Evolutionary conservation across 129 eudicot species (phyloP).

Genomic region (Flaveria trinervia): DNA sequence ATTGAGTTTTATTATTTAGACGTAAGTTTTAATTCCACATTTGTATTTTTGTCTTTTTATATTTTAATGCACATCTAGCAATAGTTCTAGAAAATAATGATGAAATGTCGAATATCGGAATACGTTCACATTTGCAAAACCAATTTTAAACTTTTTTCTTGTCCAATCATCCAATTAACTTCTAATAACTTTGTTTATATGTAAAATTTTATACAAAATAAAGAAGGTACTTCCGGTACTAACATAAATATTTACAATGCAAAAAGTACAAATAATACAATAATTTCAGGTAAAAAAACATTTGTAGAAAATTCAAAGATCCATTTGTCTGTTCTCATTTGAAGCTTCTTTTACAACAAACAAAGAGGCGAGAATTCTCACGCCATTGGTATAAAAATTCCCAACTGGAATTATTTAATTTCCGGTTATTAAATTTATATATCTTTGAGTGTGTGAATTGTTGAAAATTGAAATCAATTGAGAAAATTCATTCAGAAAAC

Average conservation of each 20-base stretch:
- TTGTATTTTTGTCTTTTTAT: too few relatives aligned
- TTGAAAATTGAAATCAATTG: neutral
- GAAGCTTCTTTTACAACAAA: constrained; percentile 26
- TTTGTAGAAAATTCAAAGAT: constrained; percentile 33
- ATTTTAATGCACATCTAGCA: too few relatives aligned
- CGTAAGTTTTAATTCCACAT: too few relatives aligned
- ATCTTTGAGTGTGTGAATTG: constrained; percentile 21
- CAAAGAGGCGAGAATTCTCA: constrained; percentile 27
- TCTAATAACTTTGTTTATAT: neutral
- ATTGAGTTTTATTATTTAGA: too few relatives aligned
- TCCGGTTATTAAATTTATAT: constrained; percentile 10
- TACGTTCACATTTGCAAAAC: too few relatives aligned
- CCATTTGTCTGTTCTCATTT: constrained; percentile 31
- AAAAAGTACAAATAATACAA: constrained; percentile 1
- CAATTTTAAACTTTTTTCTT: too few relatives aligned
- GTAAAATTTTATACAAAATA: neutral
- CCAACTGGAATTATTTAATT: constrained; percentile 4
- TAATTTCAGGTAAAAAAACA: neutral
- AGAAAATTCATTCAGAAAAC: neutral
- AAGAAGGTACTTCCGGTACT: neutral
- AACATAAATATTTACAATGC: neutral
- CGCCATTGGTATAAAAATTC: constrained; percentile 34
- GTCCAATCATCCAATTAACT: neutral
- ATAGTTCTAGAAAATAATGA: too few relatives aligned
- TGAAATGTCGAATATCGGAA: too few relatives aligned